Conservation (phyloP, 2,329 filamentous ascomycete genomes). For the Xylariales sp. region DNA sequence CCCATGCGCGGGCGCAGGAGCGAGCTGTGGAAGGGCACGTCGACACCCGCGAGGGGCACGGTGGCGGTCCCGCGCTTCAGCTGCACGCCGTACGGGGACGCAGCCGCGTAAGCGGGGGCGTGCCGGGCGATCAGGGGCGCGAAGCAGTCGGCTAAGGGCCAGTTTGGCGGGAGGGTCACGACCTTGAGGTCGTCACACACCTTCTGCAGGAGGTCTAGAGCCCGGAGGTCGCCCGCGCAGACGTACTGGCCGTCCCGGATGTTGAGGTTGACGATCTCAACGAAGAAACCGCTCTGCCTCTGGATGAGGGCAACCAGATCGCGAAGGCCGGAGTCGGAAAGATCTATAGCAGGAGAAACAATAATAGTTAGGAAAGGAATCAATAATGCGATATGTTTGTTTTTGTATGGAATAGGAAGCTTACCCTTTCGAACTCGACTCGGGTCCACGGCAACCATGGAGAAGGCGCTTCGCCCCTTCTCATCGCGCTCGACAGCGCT, state of each 20-base stretch:
- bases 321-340: slow-evolving; percentile 18
- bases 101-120: slow-evolving; percentile 8
- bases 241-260: slow-evolving; percentile 28
- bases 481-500: slow-evolving; percentile 21
- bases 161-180: slow-evolving; percentile 20
- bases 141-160: not conserved
- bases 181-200: slow-evolving; percentile 64
- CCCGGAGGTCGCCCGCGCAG: slow-evolving; percentile 30
- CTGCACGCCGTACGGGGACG: slow-evolving; percentile 7
- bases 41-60: slow-evolving; percentile 23
- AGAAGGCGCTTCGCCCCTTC: slow-evolving; percentile 17
- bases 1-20: slow-evolving; percentile 19
- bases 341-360: too few relatives aligned
- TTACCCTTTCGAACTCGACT: slow-evolving; percentile 13
- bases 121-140: slow-evolving; percentile 27
- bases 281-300: slow-evolving; percentile 14
- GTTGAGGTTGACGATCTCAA: slow-evolving; percentile 31
- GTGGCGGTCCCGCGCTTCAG: slow-evolving; percentile 21
- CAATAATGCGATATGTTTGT: too few relatives aligned
- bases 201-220: slow-evolving; percentile 32
- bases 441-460: slow-evolving; percentile 26
- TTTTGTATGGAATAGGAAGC: not conserved
- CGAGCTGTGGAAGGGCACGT: slow-evolving; percentile 27
- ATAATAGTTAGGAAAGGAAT: too few relatives aligned
- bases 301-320: slow-evolving; percentile 17